Percentiles rank a stretch among this genome's conserved stretches.
Evolutionary conservation across 805 yeast genomes (phyloP).

Genomic region (Zygosaccharomyces bailii): DNA sequence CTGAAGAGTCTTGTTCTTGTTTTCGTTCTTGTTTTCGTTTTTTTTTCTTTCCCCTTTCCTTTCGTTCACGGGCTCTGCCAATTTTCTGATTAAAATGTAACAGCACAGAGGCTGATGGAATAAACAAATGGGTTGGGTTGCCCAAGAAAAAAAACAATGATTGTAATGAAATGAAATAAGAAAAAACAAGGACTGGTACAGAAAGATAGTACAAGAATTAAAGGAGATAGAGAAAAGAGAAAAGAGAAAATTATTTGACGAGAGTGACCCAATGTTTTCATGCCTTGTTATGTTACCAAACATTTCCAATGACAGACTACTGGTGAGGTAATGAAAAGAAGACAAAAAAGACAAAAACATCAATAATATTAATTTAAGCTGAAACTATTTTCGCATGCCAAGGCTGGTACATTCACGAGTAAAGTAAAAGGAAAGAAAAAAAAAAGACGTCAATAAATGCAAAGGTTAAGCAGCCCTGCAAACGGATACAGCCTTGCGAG

Average conservation of each 20-base stretch:
- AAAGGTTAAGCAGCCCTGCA: background rate
- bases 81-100: slow-evolving; percentile 4
- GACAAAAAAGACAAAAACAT: background rate
- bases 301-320: too few species aligned
- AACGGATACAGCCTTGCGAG: background rate
- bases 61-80: slow-evolving; percentile 7
- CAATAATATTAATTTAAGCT: background rate
- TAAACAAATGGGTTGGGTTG: slow-evolving; percentile 1
- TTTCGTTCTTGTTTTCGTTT: slow-evolving; percentile 5
- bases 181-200: too few species aligned
- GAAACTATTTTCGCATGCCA: too few species aligned
- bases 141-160: too few species aligned
- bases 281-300: too few species aligned
- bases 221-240: background rate
- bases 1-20: slow-evolving; percentile 5
- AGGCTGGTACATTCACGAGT: background rate
- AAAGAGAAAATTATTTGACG: background rate
- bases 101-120: background rate
- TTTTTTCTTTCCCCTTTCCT: slow-evolving; percentile 6
- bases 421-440: background rate
- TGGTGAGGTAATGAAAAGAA: background rate
- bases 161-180: too few species aligned
- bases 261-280: too few species aligned
- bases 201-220: too few species aligned
- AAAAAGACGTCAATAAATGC: background rate